Conservation (phyloP, 345 rosid species). For the Gossypium raimondii region DNA sequence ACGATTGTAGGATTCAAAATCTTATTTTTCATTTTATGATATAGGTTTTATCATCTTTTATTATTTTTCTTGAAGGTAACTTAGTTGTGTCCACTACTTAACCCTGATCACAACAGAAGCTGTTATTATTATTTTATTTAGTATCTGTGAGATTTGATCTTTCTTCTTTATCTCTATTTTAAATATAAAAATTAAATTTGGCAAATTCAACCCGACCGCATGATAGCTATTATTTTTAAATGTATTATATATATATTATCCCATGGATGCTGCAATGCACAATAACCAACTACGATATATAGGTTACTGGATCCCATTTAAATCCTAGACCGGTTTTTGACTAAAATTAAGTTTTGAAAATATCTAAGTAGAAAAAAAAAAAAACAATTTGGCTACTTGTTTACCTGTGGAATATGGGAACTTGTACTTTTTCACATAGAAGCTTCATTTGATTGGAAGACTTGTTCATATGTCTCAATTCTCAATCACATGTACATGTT, state of each 20-base stretch:
- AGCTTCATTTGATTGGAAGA: conserved; percentile 3
- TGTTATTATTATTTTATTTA: no score
- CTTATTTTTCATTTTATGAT: no score
- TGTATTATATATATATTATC: background rate
- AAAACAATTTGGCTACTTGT: background rate
- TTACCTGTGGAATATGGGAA: background rate
- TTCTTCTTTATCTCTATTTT: no score
- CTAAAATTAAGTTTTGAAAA: background rate
- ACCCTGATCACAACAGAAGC: no score
- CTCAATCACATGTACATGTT: background rate
- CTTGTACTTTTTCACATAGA: background rate
- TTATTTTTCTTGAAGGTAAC: no score
- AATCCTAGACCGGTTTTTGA: background rate
- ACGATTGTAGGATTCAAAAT: no score
- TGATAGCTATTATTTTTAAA: background rate
- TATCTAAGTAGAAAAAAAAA: background rate
- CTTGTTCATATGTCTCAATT: conserved; percentile 5
- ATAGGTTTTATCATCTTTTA: no score
- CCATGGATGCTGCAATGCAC: background rate
- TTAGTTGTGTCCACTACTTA: no score
- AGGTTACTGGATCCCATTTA: background rate
- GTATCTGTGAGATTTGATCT: no score
- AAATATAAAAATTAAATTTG: no score
- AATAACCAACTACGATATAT: background rate
- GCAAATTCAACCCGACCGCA: no score